Percentiles rank a stretch among this genome's conserved stretches.
Conservation (phyloP, 2,329 filamentous ascomycete genomes). For the Colletotrichum higginsianum region DNA sequence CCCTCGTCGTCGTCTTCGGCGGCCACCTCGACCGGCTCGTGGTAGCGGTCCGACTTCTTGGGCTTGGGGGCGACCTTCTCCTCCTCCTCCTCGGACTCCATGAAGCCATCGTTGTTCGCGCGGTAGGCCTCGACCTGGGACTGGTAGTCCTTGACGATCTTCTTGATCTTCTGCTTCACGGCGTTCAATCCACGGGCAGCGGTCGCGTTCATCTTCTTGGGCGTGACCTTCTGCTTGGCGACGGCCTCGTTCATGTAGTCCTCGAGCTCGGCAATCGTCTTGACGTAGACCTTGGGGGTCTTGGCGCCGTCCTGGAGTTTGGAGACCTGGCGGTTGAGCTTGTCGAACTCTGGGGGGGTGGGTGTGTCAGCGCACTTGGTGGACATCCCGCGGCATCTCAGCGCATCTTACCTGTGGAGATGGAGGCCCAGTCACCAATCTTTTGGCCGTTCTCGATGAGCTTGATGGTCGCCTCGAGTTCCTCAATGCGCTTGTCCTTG, state of each 20-base stretch:
- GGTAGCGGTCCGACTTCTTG: constrained; percentile 64
- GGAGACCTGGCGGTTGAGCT: constrained; percentile 87
- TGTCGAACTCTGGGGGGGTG: constrained; percentile 83
- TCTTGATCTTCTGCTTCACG: constrained; percentile 98
- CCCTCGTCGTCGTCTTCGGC: constrained; percentile 82
- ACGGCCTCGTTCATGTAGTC: constrained; percentile 94
- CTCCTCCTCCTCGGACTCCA: constrained; percentile 87
- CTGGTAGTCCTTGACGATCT: constrained; percentile 97
- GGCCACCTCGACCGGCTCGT: constrained; percentile 65
- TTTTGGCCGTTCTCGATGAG: constrained; percentile 97
- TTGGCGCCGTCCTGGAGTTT: constrained; percentile 85
- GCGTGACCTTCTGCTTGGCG: constrained; percentile 94
- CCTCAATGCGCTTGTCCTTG: constrained; percentile 97
- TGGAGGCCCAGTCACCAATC: constrained; percentile 97
- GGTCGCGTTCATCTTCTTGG: constrained; percentile 99
- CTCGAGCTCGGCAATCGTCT: constrained; percentile 92
- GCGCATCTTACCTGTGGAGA: constrained; percentile 80
- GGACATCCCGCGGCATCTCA: not conserved
- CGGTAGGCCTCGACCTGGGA: constrained; percentile 89
- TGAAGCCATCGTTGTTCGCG: constrained; percentile 87
- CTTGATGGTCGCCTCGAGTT: constrained; percentile 90
- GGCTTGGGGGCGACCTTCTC: constrained; percentile 68
- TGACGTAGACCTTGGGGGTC: constrained; percentile 92
- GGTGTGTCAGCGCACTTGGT: constrained; percentile 28
- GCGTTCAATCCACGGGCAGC: constrained; percentile 95